A percentile compares a stretch with the other conserved stretches of the same genome.
phyloP scores from a whole-genome alignment of 495 filamentous ascomycete genomes.

The Penicillium daleae region DNA sequence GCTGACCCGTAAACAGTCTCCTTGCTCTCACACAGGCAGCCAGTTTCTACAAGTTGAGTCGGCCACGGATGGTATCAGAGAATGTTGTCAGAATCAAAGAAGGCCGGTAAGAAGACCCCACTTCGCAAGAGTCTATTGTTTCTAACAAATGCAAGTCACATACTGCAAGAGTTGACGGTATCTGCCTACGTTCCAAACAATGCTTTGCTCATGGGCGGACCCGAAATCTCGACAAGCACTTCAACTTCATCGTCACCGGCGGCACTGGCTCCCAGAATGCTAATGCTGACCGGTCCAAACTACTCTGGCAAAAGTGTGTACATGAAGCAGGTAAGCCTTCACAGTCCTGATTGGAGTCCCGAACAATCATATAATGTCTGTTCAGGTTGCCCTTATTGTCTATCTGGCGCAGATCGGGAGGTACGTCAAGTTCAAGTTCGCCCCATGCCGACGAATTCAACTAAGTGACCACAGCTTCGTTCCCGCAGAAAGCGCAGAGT shows the following conservation, averaged over 20 bases:
- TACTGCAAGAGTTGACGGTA: conserved; percentile 87
- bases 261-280: conserved; percentile 62
- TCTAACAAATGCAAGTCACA: conserved; percentile 59
- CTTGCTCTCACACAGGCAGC: conserved; percentile 82
- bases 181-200: conserved; percentile 86
- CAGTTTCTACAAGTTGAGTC: conserved; percentile 68
- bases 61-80: conserved; percentile 68
- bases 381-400: conserved; percentile 77
- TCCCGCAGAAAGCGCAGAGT: conserved; percentile 74
- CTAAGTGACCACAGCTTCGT: conserved; percentile 63
- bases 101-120: conserved; percentile 61
- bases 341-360: neutral
- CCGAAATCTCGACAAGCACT: neutral
- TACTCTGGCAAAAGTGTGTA: conserved; percentile 97
- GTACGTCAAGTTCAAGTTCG: conserved; percentile 29
- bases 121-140: neutral
- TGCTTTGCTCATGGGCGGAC: conserved; percentile 69
- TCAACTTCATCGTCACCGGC: neutral
- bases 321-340: conserved; percentile 77
- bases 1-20: conserved; percentile 55
- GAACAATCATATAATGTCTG: conserved; percentile 2
- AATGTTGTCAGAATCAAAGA: conserved; percentile 78
- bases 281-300: conserved; percentile 91
- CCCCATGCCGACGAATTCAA: neutral
- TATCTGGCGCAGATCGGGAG: conserved; percentile 92